Percentiles rank a stretch among this genome's conserved stretches.
phyloP scores from a whole-genome alignment of 257 asterid species.

The Solanum acaule region DNA sequence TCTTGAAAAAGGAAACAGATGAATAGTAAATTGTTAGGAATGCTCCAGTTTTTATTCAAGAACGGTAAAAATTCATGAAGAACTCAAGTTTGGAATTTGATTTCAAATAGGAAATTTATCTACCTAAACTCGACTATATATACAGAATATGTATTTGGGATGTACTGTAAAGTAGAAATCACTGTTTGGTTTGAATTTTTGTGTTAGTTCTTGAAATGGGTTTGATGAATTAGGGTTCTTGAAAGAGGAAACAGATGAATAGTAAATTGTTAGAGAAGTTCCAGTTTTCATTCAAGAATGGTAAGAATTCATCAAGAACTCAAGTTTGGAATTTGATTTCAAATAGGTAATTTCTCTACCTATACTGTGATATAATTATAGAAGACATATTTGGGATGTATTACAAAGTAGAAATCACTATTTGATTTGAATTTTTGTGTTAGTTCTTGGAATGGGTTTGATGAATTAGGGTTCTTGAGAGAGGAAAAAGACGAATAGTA shows the following conservation, averaged over 20 bases:
- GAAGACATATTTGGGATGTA: neutral
- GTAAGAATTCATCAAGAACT: neutral
- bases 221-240: neutral
- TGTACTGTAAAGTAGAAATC: neutral
- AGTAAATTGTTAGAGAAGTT: neutral
- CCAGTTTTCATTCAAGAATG: neutral
- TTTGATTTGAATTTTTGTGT: neutral
- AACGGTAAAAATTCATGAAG: neutral
- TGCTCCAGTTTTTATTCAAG: neutral
- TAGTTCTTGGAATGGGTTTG: neutral
- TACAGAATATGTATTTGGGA: neutral
- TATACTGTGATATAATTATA: neutral
- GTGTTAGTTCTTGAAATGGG: neutral
- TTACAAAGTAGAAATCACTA: neutral
- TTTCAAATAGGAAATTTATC: neutral
- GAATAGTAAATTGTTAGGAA: neutral
- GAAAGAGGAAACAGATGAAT: neutral
- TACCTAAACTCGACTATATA: neutral
- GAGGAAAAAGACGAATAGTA: neutral
- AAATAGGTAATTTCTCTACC: neutral
- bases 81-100: neutral
- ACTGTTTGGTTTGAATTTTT: neutral
- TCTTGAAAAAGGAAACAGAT: neutral
- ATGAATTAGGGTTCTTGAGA: neutral
- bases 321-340: neutral